phyloP scores from a whole-genome alignment of 306 rosid genomes.

The Castanea mollissima region DNA sequence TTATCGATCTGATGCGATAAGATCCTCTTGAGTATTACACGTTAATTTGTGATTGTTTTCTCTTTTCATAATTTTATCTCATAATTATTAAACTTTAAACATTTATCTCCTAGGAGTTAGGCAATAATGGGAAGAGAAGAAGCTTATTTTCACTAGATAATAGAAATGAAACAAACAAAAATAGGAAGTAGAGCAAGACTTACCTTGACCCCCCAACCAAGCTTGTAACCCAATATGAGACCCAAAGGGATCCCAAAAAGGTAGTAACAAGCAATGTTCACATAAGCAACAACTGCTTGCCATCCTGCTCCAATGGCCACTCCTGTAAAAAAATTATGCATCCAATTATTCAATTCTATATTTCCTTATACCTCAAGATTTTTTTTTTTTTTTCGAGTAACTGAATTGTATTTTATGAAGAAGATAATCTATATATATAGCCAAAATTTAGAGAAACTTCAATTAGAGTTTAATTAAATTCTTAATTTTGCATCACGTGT shows the following conservation, averaged over 20 bases:
- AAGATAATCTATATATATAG: constrained; percentile 16
- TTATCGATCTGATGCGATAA: too few species aligned
- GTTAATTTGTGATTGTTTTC: too few species aligned
- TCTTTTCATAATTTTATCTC: too few species aligned
- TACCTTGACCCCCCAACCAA: constrained; percentile 53
- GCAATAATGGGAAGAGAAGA: not conserved
- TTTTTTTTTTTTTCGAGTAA: not conserved
- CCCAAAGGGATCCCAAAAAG: constrained; percentile 13
- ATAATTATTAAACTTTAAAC: too few species aligned
- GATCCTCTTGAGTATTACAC: too few species aligned
- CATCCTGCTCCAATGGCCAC: constrained; percentile 94
- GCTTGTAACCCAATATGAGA: constrained; percentile 47
- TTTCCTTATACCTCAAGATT: not conserved
- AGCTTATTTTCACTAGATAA: not conserved
- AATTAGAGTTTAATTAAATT: too few species aligned
- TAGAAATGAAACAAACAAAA: not conserved
- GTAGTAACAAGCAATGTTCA: constrained; percentile 69
- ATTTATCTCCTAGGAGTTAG: constrained; percentile 34
- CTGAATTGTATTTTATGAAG: not conserved
- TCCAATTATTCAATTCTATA: not conserved
- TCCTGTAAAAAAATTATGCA: constrained; percentile 25
- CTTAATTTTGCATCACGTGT: too few species aligned
- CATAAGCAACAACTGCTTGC: constrained; percentile 70
- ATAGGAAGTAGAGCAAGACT: constrained; percentile 1
- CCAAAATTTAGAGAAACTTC: too few species aligned